phyloP scores from a whole-genome alignment of 1,139 yeast genomes.

The Hyphopichia pseudoburtonii region DNA sequence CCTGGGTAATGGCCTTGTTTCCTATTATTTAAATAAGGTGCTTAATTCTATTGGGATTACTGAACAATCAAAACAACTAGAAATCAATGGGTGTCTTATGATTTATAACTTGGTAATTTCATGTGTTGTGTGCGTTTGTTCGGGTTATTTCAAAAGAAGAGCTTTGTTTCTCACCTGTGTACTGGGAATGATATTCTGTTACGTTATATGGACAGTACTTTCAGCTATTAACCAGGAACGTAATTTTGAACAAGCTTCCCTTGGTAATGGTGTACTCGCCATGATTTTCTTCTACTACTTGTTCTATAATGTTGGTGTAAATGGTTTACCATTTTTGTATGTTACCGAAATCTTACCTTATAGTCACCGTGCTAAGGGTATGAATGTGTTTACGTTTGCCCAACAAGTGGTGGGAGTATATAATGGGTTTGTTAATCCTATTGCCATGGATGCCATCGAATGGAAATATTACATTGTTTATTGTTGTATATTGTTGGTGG shows the following conservation, averaged over 20 bases:
- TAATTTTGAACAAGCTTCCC: constrained; percentile 28
- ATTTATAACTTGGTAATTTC: constrained; percentile 41
- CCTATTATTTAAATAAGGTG: constrained; percentile 50
- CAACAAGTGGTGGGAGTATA: constrained; percentile 23
- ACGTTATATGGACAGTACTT: constrained; percentile 38
- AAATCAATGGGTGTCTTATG: constrained; percentile 48
- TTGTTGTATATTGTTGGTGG: constrained; percentile 40
- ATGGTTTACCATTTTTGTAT: constrained; percentile 40
- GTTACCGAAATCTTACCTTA: constrained; percentile 46
- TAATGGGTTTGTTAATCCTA: constrained; percentile 53
- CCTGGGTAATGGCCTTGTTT: constrained; percentile 53
- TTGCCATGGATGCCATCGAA: constrained; percentile 57
- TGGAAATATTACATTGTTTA: constrained; percentile 64
- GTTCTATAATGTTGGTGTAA: constrained; percentile 38
- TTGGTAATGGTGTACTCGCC: constrained; percentile 46
- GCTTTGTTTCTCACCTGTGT: constrained; percentile 41
- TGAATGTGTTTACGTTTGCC: constrained; percentile 30
- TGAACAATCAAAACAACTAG: constrained; percentile 39
- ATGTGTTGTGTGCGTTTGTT: constrained; percentile 27
- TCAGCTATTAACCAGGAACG: constrained; percentile 39
- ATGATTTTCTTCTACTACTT: constrained; percentile 44
- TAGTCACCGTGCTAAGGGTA: constrained; percentile 45
- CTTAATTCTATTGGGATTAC: constrained; percentile 51
- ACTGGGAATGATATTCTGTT: constrained; percentile 35
- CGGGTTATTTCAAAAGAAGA: constrained; percentile 41